phyloP scores from a whole-genome alignment of 345 rosid species.

The Dipteronia sinensis region DNA sequence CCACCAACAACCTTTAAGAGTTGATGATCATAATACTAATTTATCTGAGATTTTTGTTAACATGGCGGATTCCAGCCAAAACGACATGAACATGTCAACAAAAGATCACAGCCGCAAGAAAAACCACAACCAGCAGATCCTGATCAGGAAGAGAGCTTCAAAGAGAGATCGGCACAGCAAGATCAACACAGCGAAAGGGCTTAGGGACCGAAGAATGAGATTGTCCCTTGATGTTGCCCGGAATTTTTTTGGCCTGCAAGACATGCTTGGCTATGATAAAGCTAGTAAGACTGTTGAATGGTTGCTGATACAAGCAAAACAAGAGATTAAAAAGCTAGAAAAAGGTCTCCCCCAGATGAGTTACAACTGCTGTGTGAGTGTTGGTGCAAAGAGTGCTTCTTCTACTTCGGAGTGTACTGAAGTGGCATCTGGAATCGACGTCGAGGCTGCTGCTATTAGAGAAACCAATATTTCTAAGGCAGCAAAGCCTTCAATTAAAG shows the following conservation, averaged over 20 bases:
- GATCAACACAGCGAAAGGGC: conserved; percentile 78
- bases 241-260: conserved; percentile 77
- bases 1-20: conserved; percentile 27
- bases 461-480: conserved; percentile 18
- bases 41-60: conserved; percentile 28
- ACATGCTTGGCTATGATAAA: conserved; percentile 76
- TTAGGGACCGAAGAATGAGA: conserved; percentile 84
- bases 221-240: conserved; percentile 74
- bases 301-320: conserved; percentile 62
- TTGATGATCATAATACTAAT: conserved; percentile 14
- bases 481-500: conserved; percentile 30
- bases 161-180: conserved; percentile 88
- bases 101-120: not conserved
- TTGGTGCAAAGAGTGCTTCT: conserved; percentile 34
- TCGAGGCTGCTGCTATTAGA: conserved; percentile 19
- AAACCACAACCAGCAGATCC: not conserved
- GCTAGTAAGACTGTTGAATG: conserved; percentile 87
- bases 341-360: conserved; percentile 20
- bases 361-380: conserved; percentile 5
- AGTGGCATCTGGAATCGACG: conserved; percentile 32
- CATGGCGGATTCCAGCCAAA: conserved; percentile 33
- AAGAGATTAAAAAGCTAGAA: conserved; percentile 56
- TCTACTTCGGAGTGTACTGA: conserved; percentile 50
- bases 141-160: conserved; percentile 38
- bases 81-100: not conserved